Conservation (phyloP, 495 filamentous ascomycete genomes). For the Apiosordaria backusii region DNA sequence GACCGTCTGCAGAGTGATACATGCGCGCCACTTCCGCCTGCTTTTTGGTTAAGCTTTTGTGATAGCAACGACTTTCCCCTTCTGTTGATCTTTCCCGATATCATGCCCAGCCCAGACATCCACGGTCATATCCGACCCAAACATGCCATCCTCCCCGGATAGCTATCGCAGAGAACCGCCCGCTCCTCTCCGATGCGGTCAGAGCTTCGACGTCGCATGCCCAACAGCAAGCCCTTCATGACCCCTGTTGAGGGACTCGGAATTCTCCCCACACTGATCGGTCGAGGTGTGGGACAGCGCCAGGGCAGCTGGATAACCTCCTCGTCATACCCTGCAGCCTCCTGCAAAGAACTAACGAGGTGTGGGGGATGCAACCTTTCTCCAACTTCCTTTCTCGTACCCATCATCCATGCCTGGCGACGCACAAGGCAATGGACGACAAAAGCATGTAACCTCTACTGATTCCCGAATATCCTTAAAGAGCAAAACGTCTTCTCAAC, state of each 20-base stretch:
- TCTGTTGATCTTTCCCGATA: not conserved
- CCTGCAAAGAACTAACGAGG: not conserved
- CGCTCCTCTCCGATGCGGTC: conserved; percentile 9
- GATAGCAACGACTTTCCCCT: conserved; percentile 2
- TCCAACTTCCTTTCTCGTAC: not conserved
- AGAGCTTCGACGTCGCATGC: not conserved
- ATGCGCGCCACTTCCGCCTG: not conserved
- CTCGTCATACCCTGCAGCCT: not conserved
- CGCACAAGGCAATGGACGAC: not conserved
- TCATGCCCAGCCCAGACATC: not conserved
- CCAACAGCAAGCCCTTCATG: not conserved
- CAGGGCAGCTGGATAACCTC: conserved; percentile 2
- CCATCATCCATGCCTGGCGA: not conserved
- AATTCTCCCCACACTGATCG: conserved; percentile 1
- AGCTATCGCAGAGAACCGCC: not conserved
- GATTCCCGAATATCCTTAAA: conserved; percentile 46
- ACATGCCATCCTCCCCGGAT: not conserved
- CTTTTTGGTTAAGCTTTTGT: conserved; percentile 5
- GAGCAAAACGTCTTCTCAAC: conserved; percentile 46
- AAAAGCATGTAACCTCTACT: conserved; percentile 46
- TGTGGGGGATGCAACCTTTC: not conserved
- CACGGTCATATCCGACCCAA: not conserved
- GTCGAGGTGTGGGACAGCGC: not conserved
- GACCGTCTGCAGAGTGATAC: not conserved
- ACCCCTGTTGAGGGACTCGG: not conserved